Conservation (phyloP, 768 basidiomycete species). For the Naganishia friedmannii region DNA sequence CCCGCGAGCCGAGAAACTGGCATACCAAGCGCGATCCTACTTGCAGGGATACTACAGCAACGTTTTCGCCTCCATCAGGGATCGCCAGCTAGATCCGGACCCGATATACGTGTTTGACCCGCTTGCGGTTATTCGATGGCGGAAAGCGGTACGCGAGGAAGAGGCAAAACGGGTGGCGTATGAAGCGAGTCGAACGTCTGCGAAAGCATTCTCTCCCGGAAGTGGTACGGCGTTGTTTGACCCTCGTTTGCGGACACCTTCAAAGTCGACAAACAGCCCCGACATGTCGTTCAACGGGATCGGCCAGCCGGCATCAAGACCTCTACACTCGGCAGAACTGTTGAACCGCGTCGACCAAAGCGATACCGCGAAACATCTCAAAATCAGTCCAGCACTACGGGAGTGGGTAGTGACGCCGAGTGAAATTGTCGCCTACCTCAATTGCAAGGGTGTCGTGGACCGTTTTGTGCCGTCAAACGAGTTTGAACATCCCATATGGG, state of each 20-base stretch:
- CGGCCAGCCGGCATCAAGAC: not conserved
- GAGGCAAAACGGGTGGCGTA: slow-evolving; percentile 22
- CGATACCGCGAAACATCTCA: slow-evolving; percentile 6
- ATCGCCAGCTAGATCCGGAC: slow-evolving; percentile 1
- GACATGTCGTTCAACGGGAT: not conserved
- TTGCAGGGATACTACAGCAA: slow-evolving; percentile 31
- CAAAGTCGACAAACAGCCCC: slow-evolving; percentile 9
- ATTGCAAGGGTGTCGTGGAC: slow-evolving; percentile 29
- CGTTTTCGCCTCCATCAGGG: slow-evolving; percentile 24
- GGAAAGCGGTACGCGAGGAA: slow-evolving; percentile 25
- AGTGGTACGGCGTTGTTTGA: not conserved
- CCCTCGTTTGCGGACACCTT: not conserved
- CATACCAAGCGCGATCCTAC: slow-evolving; percentile 29
- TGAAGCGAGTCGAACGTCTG: slow-evolving; percentile 5
- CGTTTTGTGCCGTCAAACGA: slow-evolving; percentile 25
- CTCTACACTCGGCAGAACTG: slow-evolving; percentile 20
- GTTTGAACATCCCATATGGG: not conserved
- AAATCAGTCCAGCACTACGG: slow-evolving; percentile 10
- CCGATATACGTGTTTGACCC: slow-evolving; percentile 23
- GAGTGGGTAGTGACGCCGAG: slow-evolving; percentile 29
- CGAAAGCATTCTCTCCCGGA: not conserved
- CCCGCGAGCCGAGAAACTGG: slow-evolving; percentile 23
- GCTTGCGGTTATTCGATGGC: slow-evolving; percentile 30
- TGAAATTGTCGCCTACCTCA: slow-evolving; percentile 27
- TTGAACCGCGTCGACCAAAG: slow-evolving; percentile 12